Percentiles rank a stretch among this genome's conserved stretches.
Evolutionary conservation across 2,329 filamentous ascomycete genomes (phyloP).

Genomic region (Paecilomyces fulvus): DNA sequence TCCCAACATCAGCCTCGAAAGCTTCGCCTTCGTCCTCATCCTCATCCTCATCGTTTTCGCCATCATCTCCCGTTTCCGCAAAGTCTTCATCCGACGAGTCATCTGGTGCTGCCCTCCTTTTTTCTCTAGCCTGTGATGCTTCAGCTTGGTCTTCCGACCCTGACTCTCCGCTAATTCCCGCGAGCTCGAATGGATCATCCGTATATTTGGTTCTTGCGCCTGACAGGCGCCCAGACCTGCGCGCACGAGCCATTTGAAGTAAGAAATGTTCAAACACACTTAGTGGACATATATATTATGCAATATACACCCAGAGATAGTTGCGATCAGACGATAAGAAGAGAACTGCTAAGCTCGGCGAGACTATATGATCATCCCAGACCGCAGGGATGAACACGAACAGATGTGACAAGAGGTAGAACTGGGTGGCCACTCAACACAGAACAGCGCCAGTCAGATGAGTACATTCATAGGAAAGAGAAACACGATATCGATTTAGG

Average conservation of each 20-base stretch:
- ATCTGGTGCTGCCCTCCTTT: conserved; percentile 8
- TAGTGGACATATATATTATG: background rate
- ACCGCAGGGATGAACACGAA: background rate
- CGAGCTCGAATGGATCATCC: conserved; percentile 26
- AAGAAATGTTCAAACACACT: background rate
- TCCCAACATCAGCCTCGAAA: conserved; percentile 7
- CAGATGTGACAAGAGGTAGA: background rate
- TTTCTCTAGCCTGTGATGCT: conserved; percentile 9
- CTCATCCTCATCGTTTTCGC: conserved; percentile 8
- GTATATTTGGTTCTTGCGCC: conserved; percentile 24
- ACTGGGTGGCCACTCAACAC: background rate
- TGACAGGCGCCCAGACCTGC: conserved; percentile 27
- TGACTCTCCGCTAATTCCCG: conserved; percentile 24
- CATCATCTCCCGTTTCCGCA: conserved; percentile 12
- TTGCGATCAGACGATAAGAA: background rate
- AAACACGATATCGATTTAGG: background rate
- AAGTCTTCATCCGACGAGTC: conserved; percentile 29
- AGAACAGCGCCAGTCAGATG: background rate
- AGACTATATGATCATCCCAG: background rate
- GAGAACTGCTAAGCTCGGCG: background rate
- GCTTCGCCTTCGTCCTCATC: conserved; percentile 5
- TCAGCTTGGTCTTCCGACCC: conserved; percentile 11
- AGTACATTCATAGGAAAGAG: background rate
- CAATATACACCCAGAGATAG: background rate
- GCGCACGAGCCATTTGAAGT: conserved; percentile 10